Percentiles rank a stretch among this genome's conserved stretches.
Conservation (phyloP, 2,329 filamentous ascomycete species). For the Didymella sp. region DNA sequence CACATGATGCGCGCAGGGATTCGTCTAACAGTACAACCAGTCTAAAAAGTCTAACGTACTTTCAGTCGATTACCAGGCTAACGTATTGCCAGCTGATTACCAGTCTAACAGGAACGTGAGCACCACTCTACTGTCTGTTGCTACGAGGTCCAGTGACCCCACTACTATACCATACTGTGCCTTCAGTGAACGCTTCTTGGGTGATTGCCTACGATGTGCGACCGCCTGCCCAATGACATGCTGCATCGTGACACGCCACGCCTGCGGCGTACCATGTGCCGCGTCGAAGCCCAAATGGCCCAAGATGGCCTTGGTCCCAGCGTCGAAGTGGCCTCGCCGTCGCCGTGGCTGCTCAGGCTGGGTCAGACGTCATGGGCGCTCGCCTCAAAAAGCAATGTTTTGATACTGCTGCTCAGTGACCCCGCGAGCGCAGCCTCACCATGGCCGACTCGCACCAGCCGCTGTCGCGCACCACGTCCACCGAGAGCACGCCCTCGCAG, state of each 20-base stretch:
- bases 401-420: background rate
- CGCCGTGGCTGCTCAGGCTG: conserved; percentile 2
- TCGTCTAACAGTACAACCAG: background rate
- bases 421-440: conserved; percentile 5
- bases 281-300: conserved; percentile 8
- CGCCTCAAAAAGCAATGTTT: background rate
- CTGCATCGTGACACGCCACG: conserved; percentile 2
- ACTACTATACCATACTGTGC: too few species aligned
- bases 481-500: conserved; percentile 54
- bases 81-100: too few species aligned
- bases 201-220: background rate
- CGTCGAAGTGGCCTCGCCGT: background rate
- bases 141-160: too few species aligned
- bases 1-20: conserved; percentile 1
- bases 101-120: too few species aligned
- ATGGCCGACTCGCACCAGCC: conserved; percentile 34
- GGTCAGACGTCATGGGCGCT: conserved; percentile 24
- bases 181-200: too few species aligned
- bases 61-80: too few species aligned
- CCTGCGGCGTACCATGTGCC: conserved; percentile 7
- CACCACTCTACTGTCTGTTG: too few species aligned
- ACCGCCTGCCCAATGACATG: conserved; percentile 2
- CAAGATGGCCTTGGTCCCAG: conserved; percentile 5
- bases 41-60: too few species aligned
- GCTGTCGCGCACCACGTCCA: conserved; percentile 47